A percentile compares a stretch with the other conserved stretches of the same genome.
These are phyloP conservation scores for Calycina herbarum DNA, from an alignment of 2,329 filamentous ascomycete species.

Conservation along the genomic window DNA sequence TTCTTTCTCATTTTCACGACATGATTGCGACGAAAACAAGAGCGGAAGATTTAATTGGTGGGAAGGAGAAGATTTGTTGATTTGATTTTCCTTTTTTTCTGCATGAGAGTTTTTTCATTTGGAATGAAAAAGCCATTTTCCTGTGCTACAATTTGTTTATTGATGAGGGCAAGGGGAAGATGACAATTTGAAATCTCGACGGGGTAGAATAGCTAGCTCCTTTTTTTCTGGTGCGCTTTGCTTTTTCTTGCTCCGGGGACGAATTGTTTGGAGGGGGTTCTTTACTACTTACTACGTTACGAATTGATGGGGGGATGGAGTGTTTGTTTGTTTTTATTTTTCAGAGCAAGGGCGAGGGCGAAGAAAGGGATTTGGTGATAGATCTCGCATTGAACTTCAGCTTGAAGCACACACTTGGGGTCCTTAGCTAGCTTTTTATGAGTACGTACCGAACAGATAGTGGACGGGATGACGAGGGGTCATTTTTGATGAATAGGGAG, in stretches of 20 bases:
- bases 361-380: conserved; percentile 15
- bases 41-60: conserved; percentile 16
- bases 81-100: conserved; percentile 4
- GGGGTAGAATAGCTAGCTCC: conserved; percentile 24
- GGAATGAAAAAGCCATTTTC: conserved; percentile 7
- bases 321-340: neutral
- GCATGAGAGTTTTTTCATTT: neutral
- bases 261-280: neutral
- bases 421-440: neutral
- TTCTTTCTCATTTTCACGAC: conserved; percentile 14
- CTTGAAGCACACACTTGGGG: neutral
- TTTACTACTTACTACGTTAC: conserved; percentile 4
- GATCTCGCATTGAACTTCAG: conserved; percentile 16
- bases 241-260: conserved; percentile 28
- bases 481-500: no score
- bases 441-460: neutral
- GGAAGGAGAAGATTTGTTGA: conserved; percentile 8
- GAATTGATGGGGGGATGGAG: conserved; percentile 1
- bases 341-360: conserved; percentile 2
- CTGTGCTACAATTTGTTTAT: conserved; percentile 10
- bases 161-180: neutral
- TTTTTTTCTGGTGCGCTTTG: conserved; percentile 6
- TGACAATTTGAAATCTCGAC: conserved; percentile 24
- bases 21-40: conserved; percentile 16
- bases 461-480: no score